These are phyloP conservation scores for Mortierella sp. DNA, from an alignment of 371 early-diverging fungal genomes.

Conservation along the genomic window DNA sequence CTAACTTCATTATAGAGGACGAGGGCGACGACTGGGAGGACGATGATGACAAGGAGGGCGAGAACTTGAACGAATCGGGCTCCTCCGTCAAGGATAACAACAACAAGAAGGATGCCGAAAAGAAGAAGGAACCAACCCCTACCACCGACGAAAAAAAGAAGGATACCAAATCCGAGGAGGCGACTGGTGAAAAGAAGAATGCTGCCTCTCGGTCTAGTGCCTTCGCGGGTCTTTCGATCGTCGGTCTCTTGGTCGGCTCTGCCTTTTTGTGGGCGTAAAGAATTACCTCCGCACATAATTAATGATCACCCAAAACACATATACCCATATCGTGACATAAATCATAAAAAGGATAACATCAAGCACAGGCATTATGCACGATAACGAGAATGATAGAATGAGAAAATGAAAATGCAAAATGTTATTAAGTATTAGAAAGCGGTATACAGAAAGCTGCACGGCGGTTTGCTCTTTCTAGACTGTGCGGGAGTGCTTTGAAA, in stretches of 20 bases:
- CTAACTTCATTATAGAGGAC: background rate
- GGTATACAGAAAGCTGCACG: too few relatives aligned
- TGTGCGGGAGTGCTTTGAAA: too few relatives aligned
- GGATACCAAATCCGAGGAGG: background rate
- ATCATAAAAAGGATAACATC: background rate
- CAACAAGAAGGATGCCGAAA: background rate
- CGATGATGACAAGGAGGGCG: background rate
- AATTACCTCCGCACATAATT: background rate
- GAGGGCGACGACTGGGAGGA: conserved; percentile 5
- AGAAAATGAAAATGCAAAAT: background rate
- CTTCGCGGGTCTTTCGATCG: background rate
- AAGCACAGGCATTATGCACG: too few relatives aligned
- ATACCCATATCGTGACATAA: background rate
- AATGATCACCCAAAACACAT: background rate
- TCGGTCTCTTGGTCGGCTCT: background rate
- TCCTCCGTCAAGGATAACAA: background rate
- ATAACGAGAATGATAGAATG: background rate
- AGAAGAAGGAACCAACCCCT: background rate
- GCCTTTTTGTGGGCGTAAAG: background rate
- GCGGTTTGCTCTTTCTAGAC: too few relatives aligned
- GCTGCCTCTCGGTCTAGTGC: background rate
- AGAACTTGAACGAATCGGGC: background rate
- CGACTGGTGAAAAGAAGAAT: background rate
- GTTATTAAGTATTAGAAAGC: background rate
- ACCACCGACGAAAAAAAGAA: background rate